Conservation (phyloP, 257 asterid species). For the Forsythia viridissima region DNA sequence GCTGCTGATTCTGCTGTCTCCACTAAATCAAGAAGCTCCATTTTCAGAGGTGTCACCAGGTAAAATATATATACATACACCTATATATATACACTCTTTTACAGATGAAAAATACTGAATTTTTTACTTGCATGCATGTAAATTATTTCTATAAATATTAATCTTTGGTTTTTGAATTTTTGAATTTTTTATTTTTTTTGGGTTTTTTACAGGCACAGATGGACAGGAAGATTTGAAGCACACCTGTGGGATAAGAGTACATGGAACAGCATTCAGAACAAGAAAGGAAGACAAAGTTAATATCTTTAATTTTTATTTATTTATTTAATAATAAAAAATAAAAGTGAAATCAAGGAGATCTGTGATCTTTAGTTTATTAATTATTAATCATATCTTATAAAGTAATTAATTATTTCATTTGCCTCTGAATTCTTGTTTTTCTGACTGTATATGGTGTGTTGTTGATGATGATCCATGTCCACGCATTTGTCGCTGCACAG, state of each 20-base stretch:
- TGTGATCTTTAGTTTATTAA: slow-evolving; percentile 37
- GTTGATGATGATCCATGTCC: slow-evolving; percentile 47
- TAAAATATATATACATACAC: neutral
- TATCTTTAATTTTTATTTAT: neutral
- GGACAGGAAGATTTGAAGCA: slow-evolving; percentile 90
- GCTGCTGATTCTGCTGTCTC: slow-evolving; percentile 38
- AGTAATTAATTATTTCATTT: slow-evolving; percentile 1
- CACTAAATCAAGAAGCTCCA: slow-evolving; percentile 73
- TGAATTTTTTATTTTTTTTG: neutral
- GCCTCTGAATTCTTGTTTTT: slow-evolving; percentile 11
- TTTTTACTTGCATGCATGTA: slow-evolving; percentile 61
- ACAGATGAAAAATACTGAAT: neutral
- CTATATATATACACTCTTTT: neutral
- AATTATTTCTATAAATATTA: neutral
- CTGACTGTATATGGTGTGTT: slow-evolving; percentile 42
- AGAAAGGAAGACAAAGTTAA: slow-evolving; percentile 84
- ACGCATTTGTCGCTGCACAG: slow-evolving; percentile 60
- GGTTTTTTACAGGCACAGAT: slow-evolving; percentile 62
- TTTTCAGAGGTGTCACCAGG: slow-evolving; percentile 95
- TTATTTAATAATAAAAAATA: slow-evolving; percentile 5
- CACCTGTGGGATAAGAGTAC: slow-evolving; percentile 89
- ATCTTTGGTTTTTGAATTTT: neutral
- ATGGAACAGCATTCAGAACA: slow-evolving; percentile 80
- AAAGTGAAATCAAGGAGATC: slow-evolving; percentile 55
- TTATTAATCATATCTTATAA: neutral